A percentile compares a stretch with the other conserved stretches of the same genome.
Evolutionary conservation across 225 moss, liverwort and hornwort species (phyloP).

Genomic region (Neckera pumila): DNA sequence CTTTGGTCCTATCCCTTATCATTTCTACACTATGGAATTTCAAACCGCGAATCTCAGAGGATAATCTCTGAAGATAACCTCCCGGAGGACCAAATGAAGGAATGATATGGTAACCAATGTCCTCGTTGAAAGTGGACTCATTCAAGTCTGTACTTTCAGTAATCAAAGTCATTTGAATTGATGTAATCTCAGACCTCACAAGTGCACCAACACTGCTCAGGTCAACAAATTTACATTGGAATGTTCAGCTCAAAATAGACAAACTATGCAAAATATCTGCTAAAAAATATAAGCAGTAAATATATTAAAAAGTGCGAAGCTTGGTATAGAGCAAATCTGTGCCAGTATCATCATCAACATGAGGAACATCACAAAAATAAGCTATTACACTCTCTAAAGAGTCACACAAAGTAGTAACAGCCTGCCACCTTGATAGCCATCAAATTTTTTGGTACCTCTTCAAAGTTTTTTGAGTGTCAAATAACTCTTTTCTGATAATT

Average conservation of each 20-base stretch:
- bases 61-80: background rate
- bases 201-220: background rate
- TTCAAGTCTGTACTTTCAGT: background rate
- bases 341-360: background rate
- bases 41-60: rapidly evolving
- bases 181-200: background rate
- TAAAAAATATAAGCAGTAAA: background rate
- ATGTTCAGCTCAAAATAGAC: background rate
- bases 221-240: background rate
- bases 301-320: background rate
- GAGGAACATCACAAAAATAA: background rate
- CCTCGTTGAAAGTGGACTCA: background rate
- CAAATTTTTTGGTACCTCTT: background rate
- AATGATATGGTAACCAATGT: background rate
- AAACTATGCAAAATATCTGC: background rate
- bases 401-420: background rate
- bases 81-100: background rate
- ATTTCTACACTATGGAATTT: background rate
- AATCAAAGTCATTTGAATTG: background rate
- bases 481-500: background rate
- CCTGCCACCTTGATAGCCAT: background rate
- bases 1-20: background rate
- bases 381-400: background rate
- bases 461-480: background rate
- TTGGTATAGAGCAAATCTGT: background rate